Conservation (phyloP, 495 filamentous ascomycete genomes). For the Penicillium manginii region DNA sequence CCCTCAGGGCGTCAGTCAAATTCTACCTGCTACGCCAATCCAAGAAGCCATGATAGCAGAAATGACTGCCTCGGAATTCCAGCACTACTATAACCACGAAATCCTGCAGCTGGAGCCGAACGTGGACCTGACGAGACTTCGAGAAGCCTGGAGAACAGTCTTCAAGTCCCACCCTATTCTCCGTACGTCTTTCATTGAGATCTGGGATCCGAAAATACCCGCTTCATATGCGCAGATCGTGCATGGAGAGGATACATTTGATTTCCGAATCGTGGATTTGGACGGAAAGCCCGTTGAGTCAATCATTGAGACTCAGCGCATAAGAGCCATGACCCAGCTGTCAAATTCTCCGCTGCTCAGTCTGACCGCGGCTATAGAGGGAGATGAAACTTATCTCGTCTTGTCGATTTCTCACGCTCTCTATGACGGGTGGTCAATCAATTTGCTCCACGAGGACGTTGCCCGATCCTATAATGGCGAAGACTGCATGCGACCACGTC, state of each 20-base stretch:
- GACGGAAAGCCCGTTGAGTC: slow-evolving; percentile 22
- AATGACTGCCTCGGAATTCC: slow-evolving; percentile 69
- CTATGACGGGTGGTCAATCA: slow-evolving; percentile 84
- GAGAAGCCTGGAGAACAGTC: slow-evolving; percentile 61
- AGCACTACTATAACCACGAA: slow-evolving; percentile 81
- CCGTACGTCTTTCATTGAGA: slow-evolving; percentile 66
- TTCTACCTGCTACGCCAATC: slow-evolving; percentile 74
- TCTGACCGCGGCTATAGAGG: slow-evolving; percentile 21
- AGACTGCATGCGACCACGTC: slow-evolving; percentile 19
- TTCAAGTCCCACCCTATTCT: slow-evolving; percentile 65
- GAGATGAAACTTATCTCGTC: slow-evolving; percentile 30
- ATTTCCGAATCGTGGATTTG: slow-evolving; percentile 24
- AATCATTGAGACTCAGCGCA: slow-evolving; percentile 29
- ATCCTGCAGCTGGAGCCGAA: slow-evolving; percentile 58
- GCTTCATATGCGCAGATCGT: slow-evolving; percentile 69
- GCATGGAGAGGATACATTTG: slow-evolving; percentile 31
- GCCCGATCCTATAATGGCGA: slow-evolving; percentile 37
- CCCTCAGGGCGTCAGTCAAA: slow-evolving; percentile 42
- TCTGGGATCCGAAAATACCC: slow-evolving; percentile 59
- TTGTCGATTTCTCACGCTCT: slow-evolving; percentile 74
- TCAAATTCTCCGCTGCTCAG: slow-evolving; percentile 20
- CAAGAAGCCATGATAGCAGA: slow-evolving; percentile 85
- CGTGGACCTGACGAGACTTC: slow-evolving; percentile 57
- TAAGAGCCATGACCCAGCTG: slow-evolving; percentile 19
- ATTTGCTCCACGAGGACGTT: slow-evolving; percentile 66